Conservation (phyloP, 2,329 filamentous ascomycete genomes). For the Xylaria sp. region DNA sequence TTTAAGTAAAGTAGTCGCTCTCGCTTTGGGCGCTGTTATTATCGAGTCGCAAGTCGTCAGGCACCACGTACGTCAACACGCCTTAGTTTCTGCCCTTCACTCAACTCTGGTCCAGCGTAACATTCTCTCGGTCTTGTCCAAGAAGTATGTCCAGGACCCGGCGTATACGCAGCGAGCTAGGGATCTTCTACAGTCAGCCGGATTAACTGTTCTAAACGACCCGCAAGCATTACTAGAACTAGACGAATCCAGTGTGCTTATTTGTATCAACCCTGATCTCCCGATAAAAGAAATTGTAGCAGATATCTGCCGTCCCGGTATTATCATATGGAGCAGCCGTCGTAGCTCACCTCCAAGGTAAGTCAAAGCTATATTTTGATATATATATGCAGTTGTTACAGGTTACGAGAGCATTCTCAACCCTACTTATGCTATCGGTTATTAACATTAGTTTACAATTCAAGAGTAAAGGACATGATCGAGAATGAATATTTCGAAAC, state of each 20-base stretch:
- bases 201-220: no score
- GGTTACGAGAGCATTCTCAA: no score
- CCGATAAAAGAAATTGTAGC: no score
- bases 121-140: not conserved
- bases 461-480: slow-evolving; percentile 25
- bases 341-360: not conserved
- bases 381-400: not conserved
- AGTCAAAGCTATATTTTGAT: not conserved
- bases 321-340: slow-evolving; percentile 21
- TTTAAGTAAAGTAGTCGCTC: slow-evolving; percentile 32
- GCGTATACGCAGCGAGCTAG: no score
- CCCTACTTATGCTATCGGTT: no score
- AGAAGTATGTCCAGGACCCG: no score
- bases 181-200: no score
- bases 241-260: no score
- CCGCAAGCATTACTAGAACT: no score
- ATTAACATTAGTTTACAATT: slow-evolving; percentile 19
- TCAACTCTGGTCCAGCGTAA: not conserved
- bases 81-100: slow-evolving; percentile 30
- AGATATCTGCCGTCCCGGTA: no score
- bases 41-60: slow-evolving; percentile 21
- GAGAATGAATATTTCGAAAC: slow-evolving; percentile 26
- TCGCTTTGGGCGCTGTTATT: slow-evolving; percentile 32
- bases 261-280: no score
- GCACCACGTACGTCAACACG: slow-evolving; percentile 27